Base-by-base conservation (phyloP, 139 green algal genomes). In the Astrephomene gubernaculifera region DNA sequence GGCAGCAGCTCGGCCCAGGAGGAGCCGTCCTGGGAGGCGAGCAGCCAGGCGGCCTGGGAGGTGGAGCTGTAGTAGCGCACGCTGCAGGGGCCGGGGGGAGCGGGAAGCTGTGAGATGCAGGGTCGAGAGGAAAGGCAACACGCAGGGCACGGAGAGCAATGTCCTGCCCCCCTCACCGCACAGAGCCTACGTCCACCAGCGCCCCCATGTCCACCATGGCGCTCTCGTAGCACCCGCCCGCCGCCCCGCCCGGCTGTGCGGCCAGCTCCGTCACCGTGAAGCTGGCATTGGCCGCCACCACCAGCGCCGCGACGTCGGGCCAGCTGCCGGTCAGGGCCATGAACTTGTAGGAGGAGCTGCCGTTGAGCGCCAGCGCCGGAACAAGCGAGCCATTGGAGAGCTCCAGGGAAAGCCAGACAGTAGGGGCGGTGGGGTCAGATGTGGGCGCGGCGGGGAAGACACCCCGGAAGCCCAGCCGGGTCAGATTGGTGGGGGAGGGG, bases 181-280 rank as follows among this genome's bases (percentile, higher is more conserved):
- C 9, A 14, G 12, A 25, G 1, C 63, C 79, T 7, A 85, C 25
- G 43, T n/a, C 14, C 6, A 33, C 33, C 44, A 36, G 64, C 17
- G 64, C 44, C 6, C 79, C 79, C 44, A 85, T 33, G 49, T 85
- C 79, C 10, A 85, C 64, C 1, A 45, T 43, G 0, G 79, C 79
- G 39, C 4, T 33, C 33, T 85, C 64, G 6, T 35, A 41, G 79
- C 79, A 85, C 9, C 44, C 4, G 2, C n/a, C n/a, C n/a, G n/a
- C n/a, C n/a, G n/a, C n/a, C n/a, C n/a, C n/a, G n/a, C 44, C 64
- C 12, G 43, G 19, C 27, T 76, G 64, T 22, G 45, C 64, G 8
- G 64, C 79, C 0, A 76, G 10, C 65, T 85, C 79, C 24, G 45
- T 68, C 2, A 85, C 33, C 3, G 24, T 54, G 44, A 85, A 85